Base-by-base conservation (phyloP, 805 yeast species). In the Saccharomycopsis capsularis region DNA sequence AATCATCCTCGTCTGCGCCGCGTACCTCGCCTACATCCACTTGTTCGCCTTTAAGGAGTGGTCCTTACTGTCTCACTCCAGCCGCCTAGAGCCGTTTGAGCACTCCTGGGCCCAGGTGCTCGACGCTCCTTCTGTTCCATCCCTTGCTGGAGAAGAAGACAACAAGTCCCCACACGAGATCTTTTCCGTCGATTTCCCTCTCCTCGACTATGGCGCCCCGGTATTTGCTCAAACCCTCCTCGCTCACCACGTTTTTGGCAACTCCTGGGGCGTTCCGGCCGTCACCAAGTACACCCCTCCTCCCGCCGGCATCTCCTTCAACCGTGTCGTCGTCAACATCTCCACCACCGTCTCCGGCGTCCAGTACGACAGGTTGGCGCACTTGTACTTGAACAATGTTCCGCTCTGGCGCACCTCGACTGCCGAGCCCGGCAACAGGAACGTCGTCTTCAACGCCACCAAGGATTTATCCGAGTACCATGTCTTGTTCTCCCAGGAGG, bases 321-420 rank as follows among this genome's bases (percentile, higher is more conserved):
- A 78, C 57, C 71, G 72, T 55, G 80, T 80, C 15, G 71, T 79
- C 0, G 61, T 81, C 42, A 70, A 75, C 3, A 62, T 82, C 44
- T 69, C 75, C 46, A 77, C 81, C 7, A 60, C 72, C 13, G 78
- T 76, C 4, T 66, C 63, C 36, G 85, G 85, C 5, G 72, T 76
- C 13, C 88, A 82, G 59, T 80, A 76, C 56, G 87, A 82, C 58
- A 65, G 88, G 51, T 64, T 82, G 55, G 80, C 80, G 16, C 82
- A 82, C 60, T 68, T 85, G 41, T 81, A 74, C 56, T 63, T 84
- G 29, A 71, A 72, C 50, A 85, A 81, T 29, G 68, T 73, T 15
- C 85, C 85, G 54, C 67, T 87, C 36, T 87, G 95, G 95, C 75
- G 95, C 63, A 80, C 87, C 1, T 82, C 91, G 2, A 88, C 95